A percentile compares a stretch with the other conserved stretches of the same genome.
Evolutionary conservation across 2,329 filamentous ascomycete genomes (phyloP).

Genomic region (Fusarium tupiense): DNA sequence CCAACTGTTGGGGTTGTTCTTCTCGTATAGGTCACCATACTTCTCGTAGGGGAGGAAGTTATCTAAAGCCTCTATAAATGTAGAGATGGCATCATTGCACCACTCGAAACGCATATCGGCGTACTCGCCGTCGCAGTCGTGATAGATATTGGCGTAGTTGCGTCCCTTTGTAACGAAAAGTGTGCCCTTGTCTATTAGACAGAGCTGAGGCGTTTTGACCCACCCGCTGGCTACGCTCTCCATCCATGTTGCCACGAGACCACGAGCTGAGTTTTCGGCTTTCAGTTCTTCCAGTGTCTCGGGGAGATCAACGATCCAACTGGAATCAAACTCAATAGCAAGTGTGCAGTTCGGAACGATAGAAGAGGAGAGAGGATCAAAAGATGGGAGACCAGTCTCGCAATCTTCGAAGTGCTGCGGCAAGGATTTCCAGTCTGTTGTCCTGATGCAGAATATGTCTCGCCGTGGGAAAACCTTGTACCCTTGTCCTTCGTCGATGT

Average conservation of each 20-base stretch:
- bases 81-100: not conserved
- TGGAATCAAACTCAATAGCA: not conserved
- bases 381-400: accelerated
- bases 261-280: not conserved
- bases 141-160: accelerated
- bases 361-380: accelerated
- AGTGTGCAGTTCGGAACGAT: accelerated
- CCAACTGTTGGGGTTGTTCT: not conserved
- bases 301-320: not conserved
- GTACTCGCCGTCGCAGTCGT: not conserved
- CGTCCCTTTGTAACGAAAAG: not conserved
- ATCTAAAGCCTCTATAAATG: not conserved
- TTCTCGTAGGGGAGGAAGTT: not conserved
- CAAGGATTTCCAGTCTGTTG: not conserved
- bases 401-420: not conserved
- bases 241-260: not conserved
- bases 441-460: accelerated
- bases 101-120: accelerated
- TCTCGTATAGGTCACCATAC: accelerated
- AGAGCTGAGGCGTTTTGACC: accelerated
- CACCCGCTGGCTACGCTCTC: not conserved
- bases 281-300: not conserved
- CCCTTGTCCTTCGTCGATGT: accelerated
- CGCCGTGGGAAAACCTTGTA: accelerated
- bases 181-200: not conserved